phyloP scores from a whole-genome alignment of 2,329 filamentous ascomycete species.

The Colletotrichum tropicicola region DNA sequence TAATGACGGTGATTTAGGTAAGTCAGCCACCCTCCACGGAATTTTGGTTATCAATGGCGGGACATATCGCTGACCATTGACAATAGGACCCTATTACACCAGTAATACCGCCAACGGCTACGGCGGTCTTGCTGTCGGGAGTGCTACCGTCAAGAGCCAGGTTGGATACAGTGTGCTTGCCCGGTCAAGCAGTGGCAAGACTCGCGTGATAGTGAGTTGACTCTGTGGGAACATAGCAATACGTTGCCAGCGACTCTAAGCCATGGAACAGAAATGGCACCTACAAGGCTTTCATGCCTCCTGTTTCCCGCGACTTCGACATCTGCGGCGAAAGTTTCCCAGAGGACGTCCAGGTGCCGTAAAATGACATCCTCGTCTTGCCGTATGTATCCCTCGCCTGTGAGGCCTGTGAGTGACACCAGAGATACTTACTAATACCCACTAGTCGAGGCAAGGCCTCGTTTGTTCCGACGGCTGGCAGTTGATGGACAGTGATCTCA shows the following conservation, averaged over 20 bases:
- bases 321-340: not conserved
- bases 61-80: too few species aligned
- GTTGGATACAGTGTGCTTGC: not conserved
- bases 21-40: not conserved
- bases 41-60: too few species aligned
- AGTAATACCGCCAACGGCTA: conserved; percentile 6
- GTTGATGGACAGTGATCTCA: conserved; percentile 1
- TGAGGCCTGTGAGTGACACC: too few species aligned
- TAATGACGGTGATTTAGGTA: conserved; percentile 4
- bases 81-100: too few species aligned
- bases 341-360: not conserved
- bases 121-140: conserved; percentile 9
- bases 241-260: not conserved
- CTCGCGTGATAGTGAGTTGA: conserved; percentile 4
- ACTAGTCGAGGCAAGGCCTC: not conserved
- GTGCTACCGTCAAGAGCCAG: not conserved
- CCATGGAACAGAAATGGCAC: conserved; percentile 8
- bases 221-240: not conserved
- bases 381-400: not conserved
- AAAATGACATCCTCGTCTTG: not conserved
- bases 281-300: not conserved
- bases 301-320: not conserved
- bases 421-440: not conserved
- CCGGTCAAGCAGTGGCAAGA: not conserved
- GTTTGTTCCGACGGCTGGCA: conserved; percentile 7